Percentiles rank a stretch among this genome's conserved stretches.
Evolutionary conservation across 306 rosid genomes (phyloP).

Genomic region (Vigna trinervia): DNA sequence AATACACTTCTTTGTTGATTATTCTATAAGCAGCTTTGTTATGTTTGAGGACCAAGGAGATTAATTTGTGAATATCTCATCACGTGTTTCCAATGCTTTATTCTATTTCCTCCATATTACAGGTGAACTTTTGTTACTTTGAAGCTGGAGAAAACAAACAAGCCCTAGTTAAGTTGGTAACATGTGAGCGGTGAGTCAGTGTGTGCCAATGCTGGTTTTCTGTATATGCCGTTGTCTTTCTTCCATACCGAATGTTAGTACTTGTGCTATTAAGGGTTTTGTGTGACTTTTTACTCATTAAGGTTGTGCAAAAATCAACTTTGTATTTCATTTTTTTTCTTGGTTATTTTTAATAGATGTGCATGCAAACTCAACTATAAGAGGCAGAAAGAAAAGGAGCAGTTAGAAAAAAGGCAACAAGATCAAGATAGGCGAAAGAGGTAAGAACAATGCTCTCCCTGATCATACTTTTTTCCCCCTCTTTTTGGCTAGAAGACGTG

Average conservation of each 20-base stretch:
- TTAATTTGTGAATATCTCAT: slow-evolving; percentile 8
- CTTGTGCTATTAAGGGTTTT: not conserved
- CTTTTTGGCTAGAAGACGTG: slow-evolving; percentile 18
- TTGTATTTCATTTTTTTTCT: slow-evolving; percentile 9
- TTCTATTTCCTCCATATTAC: slow-evolving; percentile 38
- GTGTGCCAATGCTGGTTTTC: slow-evolving; percentile 27
- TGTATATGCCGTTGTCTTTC: slow-evolving; percentile 20
- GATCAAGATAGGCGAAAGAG: slow-evolving; percentile 78
- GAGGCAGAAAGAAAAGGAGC: slow-evolving; percentile 81
- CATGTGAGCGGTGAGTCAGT: slow-evolving; percentile 79
- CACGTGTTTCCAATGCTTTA: slow-evolving; percentile 29
- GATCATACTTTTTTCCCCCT: not conserved
- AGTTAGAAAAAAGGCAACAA: slow-evolving; percentile 55
- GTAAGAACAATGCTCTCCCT: slow-evolving; percentile 44
- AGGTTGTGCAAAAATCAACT: slow-evolving; percentile 27
- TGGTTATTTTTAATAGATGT: slow-evolving; percentile 57
- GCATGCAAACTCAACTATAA: slow-evolving; percentile 81
- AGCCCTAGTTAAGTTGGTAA: slow-evolving; percentile 88
- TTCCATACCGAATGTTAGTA: slow-evolving; percentile 1
- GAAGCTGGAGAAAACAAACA: slow-evolving; percentile 98
- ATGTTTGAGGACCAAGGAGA: slow-evolving; percentile 17
- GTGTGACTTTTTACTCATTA: not conserved
- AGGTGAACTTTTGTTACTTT: slow-evolving; percentile 89
- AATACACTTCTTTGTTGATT: not conserved
- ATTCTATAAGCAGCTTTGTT: slow-evolving; percentile 11